phyloP scores from a whole-genome alignment of 78 protist genomes.

The Bigelowiella natans region DNA sequence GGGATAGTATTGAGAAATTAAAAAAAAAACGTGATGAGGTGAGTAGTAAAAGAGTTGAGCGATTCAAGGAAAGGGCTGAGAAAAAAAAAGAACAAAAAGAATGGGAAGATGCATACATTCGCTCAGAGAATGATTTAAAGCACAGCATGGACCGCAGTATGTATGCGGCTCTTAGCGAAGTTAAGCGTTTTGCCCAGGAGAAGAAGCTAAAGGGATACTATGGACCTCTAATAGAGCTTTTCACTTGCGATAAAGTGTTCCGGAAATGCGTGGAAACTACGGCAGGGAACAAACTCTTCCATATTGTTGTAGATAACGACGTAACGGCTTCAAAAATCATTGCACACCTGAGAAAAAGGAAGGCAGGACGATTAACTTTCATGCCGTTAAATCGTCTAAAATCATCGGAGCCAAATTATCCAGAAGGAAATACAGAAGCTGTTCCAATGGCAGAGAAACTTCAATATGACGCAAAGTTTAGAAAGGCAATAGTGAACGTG shows the following conservation, averaged over 20 bases:
- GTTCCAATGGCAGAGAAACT: background rate
- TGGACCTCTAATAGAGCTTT: conserved; percentile 83
- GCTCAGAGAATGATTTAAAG: background rate
- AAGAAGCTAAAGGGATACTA: conserved; percentile 24
- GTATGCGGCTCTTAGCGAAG: background rate
- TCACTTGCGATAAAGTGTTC: conserved; percentile 43
- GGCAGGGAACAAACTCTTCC: conserved; percentile 73
- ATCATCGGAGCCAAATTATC: background rate
- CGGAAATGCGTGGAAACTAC: conserved; percentile 68
- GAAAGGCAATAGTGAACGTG: conserved; percentile 35
- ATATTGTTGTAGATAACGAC: conserved; percentile 83
- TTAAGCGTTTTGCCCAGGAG: background rate
- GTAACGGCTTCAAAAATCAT: conserved; percentile 42
- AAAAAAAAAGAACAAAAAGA: background rate
- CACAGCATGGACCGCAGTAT: background rate
- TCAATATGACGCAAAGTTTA: background rate
- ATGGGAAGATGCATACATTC: background rate
- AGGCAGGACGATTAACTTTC: conserved; percentile 78
- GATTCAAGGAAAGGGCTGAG: background rate
- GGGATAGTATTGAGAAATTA: background rate
- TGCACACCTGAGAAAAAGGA: conserved; percentile 10
- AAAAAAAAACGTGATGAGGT: background rate
- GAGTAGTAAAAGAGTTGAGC: background rate
- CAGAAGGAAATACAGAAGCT: background rate
- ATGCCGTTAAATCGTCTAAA: conserved; percentile 71